Evolutionary conservation across 768 basidiomycete species (phyloP).

Genomic region (Auricularia heimuer): DNA sequence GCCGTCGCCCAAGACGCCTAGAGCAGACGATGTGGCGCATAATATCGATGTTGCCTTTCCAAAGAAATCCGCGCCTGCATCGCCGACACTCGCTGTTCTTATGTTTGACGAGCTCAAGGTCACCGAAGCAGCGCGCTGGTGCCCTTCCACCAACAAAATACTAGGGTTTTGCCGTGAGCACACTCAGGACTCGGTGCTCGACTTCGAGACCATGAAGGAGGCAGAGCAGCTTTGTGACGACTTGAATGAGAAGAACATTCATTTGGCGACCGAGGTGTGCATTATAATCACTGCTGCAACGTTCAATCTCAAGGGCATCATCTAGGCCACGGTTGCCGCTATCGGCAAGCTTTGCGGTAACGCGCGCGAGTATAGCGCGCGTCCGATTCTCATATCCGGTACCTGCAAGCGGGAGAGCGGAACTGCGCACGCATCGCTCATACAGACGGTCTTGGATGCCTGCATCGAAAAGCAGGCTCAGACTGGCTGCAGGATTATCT

Average conservation of each 20-base stretch:
- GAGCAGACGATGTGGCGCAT: background rate
- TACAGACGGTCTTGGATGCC: slow-evolving; percentile 12
- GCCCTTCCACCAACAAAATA: slow-evolving; percentile 15
- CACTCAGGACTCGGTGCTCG: slow-evolving; percentile 7
- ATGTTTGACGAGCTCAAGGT: slow-evolving; percentile 18
- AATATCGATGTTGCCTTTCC: background rate
- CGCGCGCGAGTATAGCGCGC: background rate
- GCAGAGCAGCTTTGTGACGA: background rate
- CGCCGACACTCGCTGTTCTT: slow-evolving; percentile 2
- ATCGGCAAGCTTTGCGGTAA: background rate
- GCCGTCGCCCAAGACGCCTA: background rate
- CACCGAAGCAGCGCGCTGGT: slow-evolving; percentile 13
- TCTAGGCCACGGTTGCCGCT: slow-evolving; percentile 14
- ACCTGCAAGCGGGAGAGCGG: slow-evolving; percentile 20
- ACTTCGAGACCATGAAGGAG: slow-evolving; percentile 11
- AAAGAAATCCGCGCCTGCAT: background rate
- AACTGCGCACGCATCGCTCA: slow-evolving; percentile 12
- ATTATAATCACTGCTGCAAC: background rate
- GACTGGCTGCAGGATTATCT: slow-evolving; percentile 4
- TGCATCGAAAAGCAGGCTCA: background rate
- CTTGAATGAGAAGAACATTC: slow-evolving; percentile 6
- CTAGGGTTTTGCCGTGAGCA: slow-evolving; percentile 19
- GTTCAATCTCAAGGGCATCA: background rate
- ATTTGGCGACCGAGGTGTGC: slow-evolving; percentile 7
- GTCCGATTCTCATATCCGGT: slow-evolving; percentile 19